phyloP scores from a whole-genome alignment of 2,329 filamentous ascomycete species.

The Aspergillus melleus region DNA sequence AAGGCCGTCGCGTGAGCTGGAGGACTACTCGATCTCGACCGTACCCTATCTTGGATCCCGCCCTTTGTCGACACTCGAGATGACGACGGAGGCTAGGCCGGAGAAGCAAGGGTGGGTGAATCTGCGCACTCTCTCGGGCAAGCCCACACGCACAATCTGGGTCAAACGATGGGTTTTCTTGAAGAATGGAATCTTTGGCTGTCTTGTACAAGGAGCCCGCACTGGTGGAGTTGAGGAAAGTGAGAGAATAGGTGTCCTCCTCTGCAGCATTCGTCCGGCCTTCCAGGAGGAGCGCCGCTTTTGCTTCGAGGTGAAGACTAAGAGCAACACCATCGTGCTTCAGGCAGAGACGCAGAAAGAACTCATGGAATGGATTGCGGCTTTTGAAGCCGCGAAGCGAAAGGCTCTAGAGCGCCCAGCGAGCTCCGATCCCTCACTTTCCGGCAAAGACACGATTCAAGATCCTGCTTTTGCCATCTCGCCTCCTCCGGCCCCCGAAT shows the following conservation, averaged over 20 bases:
- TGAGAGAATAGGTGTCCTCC: constrained; percentile 89
- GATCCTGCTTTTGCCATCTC: constrained; percentile 89
- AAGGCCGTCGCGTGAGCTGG: constrained; percentile 85
- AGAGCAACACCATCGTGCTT: constrained; percentile 82
- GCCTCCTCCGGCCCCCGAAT: constrained; percentile 82
- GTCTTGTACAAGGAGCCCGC: constrained; percentile 78
- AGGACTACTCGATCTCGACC: constrained; percentile 87
- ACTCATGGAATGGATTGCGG: constrained; percentile 90
- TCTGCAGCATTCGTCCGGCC: constrained; percentile 89
- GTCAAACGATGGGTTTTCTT: constrained; percentile 93
- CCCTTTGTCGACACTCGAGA: constrained; percentile 64
- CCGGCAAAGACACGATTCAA: constrained; percentile 46
- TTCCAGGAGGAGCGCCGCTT: constrained; percentile 92
- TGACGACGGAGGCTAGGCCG: constrained; percentile 47
- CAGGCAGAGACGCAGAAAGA: constrained; percentile 92
- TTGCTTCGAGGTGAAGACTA: constrained; percentile 98
- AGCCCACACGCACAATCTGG: constrained; percentile 89
- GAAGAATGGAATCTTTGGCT: constrained; percentile 93
- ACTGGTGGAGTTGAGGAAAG: constrained; percentile 87
- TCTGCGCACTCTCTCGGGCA: constrained; percentile 76
- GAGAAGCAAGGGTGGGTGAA: constrained; percentile 98
- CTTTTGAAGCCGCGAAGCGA: constrained; percentile 92
- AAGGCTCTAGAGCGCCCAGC: constrained; percentile 77
- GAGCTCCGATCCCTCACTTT: constrained; percentile 49
- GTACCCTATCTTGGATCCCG: constrained; percentile 79